Percentiles rank a stretch among this genome's conserved stretches.
phyloP scores from a whole-genome alignment of 768 basidiomycete species.

The Boletus rubropictus region DNA sequence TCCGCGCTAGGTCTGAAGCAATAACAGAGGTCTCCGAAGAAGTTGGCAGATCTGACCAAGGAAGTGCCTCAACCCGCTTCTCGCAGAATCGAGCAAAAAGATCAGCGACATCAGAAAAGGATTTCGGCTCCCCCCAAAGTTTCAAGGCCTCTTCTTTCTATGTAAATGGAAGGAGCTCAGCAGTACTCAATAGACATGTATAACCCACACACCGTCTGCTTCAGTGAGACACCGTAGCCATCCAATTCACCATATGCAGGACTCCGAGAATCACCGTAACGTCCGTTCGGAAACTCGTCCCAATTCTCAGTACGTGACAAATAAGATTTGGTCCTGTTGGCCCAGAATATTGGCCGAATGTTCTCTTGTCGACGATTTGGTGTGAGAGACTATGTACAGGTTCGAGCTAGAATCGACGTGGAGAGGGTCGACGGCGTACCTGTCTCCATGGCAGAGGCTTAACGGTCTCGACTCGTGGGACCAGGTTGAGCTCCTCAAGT shows the following conservation, averaged over 20 bases:
- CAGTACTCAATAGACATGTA: neutral
- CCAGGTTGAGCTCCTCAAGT: conserved; percentile 84
- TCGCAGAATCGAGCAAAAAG: conserved; percentile 85
- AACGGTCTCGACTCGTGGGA: conserved; percentile 82
- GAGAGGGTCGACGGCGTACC: conserved; percentile 38
- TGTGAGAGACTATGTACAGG: conserved; percentile 66
- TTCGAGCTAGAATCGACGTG: conserved; percentile 1
- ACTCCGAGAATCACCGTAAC: conserved; percentile 95
- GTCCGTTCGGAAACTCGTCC: conserved; percentile 99
- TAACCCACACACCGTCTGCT: conserved; percentile 61
- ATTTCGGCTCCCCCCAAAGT: conserved; percentile 81
- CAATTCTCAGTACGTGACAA: conserved; percentile 95
- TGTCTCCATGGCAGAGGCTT: conserved; percentile 98
- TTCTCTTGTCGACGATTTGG: conserved; percentile 86
- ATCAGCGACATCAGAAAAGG: conserved; percentile 54
- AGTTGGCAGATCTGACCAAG: conserved; percentile 92
- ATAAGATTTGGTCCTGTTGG: conserved; percentile 93
- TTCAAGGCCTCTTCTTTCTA: conserved; percentile 84
- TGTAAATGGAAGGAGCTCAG: conserved; percentile 26
- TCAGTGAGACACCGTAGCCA: conserved; percentile 90
- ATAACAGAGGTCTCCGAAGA: conserved; percentile 82
- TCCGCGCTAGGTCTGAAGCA: conserved; percentile 65
- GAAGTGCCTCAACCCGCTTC: conserved; percentile 67
- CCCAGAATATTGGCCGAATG: conserved; percentile 99
- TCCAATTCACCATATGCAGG: conserved; percentile 98